These are phyloP conservation scores for Cicer cuneatum DNA, from an alignment of 306 rosid species.

Conservation along the genomic window DNA sequence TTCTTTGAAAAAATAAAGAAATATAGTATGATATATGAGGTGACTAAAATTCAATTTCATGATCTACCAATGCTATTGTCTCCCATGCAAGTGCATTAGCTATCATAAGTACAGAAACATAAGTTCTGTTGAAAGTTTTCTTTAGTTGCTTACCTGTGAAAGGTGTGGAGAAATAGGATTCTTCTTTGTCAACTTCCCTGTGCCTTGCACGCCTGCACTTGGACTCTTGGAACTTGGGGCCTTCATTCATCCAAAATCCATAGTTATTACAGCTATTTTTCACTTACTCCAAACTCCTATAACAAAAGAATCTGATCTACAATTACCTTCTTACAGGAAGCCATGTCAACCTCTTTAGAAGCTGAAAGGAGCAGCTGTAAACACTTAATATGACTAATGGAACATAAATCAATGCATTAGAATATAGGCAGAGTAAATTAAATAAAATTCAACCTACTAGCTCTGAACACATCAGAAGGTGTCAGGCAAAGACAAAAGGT, in stretches of 20 bases:
- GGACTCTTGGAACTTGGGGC: constrained; percentile 60
- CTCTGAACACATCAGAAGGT: neutral
- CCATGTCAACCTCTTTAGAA: constrained; percentile 49
- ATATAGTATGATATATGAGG: constrained; percentile 13
- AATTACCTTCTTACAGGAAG: constrained; percentile 72
- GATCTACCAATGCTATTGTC: constrained; percentile 3
- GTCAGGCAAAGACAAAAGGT: constrained; percentile 18
- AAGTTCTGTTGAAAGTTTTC: constrained; percentile 22
- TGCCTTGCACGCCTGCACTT: constrained; percentile 56
- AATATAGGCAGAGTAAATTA: constrained; percentile 26
- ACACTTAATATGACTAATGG: neutral
- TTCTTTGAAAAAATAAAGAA: constrained; percentile 44
- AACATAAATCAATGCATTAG: constrained; percentile 24
- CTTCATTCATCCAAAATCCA: constrained; percentile 60
- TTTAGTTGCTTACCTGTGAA: constrained; percentile 59
- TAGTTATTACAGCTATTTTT: constrained; percentile 10
- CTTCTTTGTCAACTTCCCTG: constrained; percentile 55
- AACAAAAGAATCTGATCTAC: constrained; percentile 17
- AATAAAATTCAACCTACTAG: constrained; percentile 19
- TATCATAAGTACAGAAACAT: constrained; percentile 26
- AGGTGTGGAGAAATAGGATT: constrained; percentile 54
- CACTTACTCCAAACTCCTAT: constrained; percentile 1
- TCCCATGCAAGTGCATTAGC: constrained; percentile 11
- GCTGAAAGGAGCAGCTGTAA: constrained; percentile 55
- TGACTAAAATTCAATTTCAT: constrained; percentile 28